Percentiles rank a stretch among this genome's conserved stretches.
These are phyloP conservation scores for Sesbania bispinosa DNA, from an alignment of 306 rosid species.

Conservation along the genomic window DNA sequence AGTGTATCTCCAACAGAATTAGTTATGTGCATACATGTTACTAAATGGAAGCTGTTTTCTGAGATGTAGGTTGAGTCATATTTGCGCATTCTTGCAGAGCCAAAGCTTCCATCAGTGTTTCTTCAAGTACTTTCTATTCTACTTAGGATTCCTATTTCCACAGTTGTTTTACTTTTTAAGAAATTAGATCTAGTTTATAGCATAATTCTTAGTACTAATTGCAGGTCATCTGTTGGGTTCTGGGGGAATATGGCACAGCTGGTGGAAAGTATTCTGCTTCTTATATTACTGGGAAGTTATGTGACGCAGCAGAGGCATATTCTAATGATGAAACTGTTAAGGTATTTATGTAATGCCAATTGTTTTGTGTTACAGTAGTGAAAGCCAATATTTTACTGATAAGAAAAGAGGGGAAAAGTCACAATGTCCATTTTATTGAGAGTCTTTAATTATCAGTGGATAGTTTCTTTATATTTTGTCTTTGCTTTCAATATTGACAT, in stretches of 20 bases:
- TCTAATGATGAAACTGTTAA: slow-evolving; percentile 86
- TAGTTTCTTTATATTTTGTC: slow-evolving; percentile 1
- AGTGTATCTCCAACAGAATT: neutral
- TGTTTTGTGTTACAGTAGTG: neutral
- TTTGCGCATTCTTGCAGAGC: slow-evolving; percentile 78
- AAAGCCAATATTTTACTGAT: neutral
- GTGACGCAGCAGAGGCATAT: slow-evolving; percentile 91
- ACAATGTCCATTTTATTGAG: neutral
- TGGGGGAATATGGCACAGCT: slow-evolving; percentile 94
- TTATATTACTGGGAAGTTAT: slow-evolving; percentile 80
- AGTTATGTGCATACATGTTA: slow-evolving; percentile 4
- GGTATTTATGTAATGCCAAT: slow-evolving; percentile 46
- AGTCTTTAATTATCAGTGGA: slow-evolving; percentile 10
- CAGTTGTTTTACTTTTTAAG: neutral
- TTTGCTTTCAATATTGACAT: neutral
- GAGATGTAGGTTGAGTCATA: slow-evolving; percentile 89
- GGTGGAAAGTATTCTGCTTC: slow-evolving; percentile 83
- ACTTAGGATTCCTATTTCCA: slow-evolving; percentile 11
- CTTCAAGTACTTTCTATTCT: slow-evolving; percentile 91
- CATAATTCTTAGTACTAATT: slow-evolving; percentile 36
- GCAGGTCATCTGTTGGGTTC: slow-evolving; percentile 98
- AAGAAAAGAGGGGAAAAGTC: neutral
- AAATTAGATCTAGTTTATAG: slow-evolving; percentile 19
- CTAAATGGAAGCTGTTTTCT: slow-evolving; percentile 23
- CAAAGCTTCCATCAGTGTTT: slow-evolving; percentile 89